Evolutionary conservation across 116 monocot genomes (phyloP).

Genomic region (Thalassia testudinum): DNA sequence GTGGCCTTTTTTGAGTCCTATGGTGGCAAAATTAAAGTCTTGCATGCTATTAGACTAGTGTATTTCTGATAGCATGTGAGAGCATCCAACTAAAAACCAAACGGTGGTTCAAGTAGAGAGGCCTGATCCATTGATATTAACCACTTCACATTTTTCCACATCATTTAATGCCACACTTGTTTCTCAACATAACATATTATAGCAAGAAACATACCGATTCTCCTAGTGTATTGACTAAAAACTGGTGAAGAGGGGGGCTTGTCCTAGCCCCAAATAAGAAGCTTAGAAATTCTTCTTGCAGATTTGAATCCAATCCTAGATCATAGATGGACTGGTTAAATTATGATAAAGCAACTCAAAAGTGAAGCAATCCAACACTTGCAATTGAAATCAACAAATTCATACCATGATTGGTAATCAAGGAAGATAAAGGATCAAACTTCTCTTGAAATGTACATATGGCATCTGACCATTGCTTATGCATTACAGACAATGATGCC

Average conservation of each 20-base stretch:
- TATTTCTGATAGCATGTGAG: too few relatives aligned
- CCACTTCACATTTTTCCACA: too few relatives aligned
- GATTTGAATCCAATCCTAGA: constrained; percentile 52
- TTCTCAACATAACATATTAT: neutral
- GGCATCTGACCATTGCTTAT: constrained; percentile 79
- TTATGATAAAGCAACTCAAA: too few relatives aligned
- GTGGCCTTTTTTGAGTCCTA: too few relatives aligned
- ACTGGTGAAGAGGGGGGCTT: constrained; percentile 91
- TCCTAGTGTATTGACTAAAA: constrained; percentile 79
- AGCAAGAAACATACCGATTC: constrained; percentile 49
- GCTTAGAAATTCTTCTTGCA: constrained; percentile 81
- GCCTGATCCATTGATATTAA: too few relatives aligned
- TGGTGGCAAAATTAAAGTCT: too few relatives aligned
- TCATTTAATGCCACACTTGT: too few relatives aligned
- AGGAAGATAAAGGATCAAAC: constrained; percentile 45
- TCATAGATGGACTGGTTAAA: neutral
- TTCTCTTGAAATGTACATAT: constrained; percentile 76
- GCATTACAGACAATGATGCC: constrained; percentile 63
- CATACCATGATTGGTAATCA: constrained; percentile 75
- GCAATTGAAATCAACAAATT: too few relatives aligned
- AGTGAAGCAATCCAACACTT: too few relatives aligned
- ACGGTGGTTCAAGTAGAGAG: too few relatives aligned
- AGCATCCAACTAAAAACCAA: too few relatives aligned
- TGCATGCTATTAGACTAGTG: too few relatives aligned
- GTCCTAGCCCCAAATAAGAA: constrained; percentile 70